These are phyloP conservation scores for Chrysoporthe austroafricana DNA, from an alignment of 2,329 filamentous ascomycete genomes.

Conservation along the genomic window DNA sequence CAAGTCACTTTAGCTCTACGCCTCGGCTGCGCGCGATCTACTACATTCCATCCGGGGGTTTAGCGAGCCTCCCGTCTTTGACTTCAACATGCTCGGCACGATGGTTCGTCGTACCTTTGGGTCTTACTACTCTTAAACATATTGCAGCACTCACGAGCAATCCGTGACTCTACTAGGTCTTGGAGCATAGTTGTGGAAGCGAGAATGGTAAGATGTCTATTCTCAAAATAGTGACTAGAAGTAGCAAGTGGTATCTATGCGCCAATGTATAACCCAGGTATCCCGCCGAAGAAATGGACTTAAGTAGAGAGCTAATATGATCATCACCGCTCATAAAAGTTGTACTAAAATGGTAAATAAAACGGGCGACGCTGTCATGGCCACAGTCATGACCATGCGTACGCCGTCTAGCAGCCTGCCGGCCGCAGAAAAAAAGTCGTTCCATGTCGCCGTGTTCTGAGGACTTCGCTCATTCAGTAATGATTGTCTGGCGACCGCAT, in stretches of 20 bases:
- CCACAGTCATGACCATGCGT: conserved; percentile 3
- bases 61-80: too few relatives aligned
- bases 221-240: conserved; percentile 17
- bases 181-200: background rate
- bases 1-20: too few relatives aligned
- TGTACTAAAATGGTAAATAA: conserved; percentile 18
- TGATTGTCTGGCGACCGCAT: conserved; percentile 6
- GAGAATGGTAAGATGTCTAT: conserved; percentile 16
- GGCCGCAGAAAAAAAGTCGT: conserved; percentile 4
- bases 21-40: too few relatives aligned
- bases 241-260: conserved; percentile 16
- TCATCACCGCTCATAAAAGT: conserved; percentile 26
- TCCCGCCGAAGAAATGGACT: conserved; percentile 9
- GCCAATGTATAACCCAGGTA: conserved; percentile 16
- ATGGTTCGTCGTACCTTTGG: too few relatives aligned
- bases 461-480: conserved; percentile 4
- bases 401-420: conserved; percentile 2
- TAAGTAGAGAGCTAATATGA: background rate
- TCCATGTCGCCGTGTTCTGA: conserved; percentile 1
- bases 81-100: too few relatives aligned
- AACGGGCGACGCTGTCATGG: conserved; percentile 18
- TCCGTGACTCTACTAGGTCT: background rate
- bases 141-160: background rate
- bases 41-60: too few relatives aligned
- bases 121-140: too few relatives aligned